These are phyloP conservation scores for Neonectria sp. DNA, from an alignment of 2,329 filamentous ascomycete species.

Conservation along the genomic window DNA sequence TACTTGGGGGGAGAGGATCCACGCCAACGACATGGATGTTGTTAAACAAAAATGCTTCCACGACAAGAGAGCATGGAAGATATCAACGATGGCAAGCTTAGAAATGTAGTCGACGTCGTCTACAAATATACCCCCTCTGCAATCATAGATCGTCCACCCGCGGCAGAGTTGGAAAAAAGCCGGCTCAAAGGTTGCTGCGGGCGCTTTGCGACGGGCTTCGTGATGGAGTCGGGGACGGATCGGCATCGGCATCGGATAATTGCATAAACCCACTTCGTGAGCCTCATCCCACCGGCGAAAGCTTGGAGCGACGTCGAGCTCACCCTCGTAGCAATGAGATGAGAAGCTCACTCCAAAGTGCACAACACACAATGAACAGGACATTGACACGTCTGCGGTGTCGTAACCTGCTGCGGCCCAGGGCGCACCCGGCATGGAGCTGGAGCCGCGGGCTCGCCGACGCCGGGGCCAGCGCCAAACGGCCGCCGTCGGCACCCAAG, in stretches of 20 bases:
- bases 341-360: slow-evolving; percentile 39
- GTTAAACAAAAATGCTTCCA: neutral
- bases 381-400: slow-evolving; percentile 47
- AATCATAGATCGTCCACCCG: slow-evolving; percentile 10
- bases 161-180: slow-evolving; percentile 15
- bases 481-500: slow-evolving; percentile 83
- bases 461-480: slow-evolving; percentile 48
- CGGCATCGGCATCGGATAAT: slow-evolving; percentile 48
- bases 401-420: slow-evolving; percentile 38
- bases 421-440: slow-evolving; percentile 26
- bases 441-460: slow-evolving; percentile 41
- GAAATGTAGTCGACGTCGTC: slow-evolving; percentile 23
- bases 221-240: slow-evolving; percentile 26
- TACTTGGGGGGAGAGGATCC: slow-evolving; percentile 17
- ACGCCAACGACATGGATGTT: slow-evolving; percentile 27
- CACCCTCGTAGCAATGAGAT: slow-evolving; percentile 35
- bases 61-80: slow-evolving; percentile 6
- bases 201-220: slow-evolving; percentile 38
- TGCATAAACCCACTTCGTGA: slow-evolving; percentile 48
- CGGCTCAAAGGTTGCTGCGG: slow-evolving; percentile 18
- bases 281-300: slow-evolving; percentile 37
- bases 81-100: slow-evolving; percentile 7
- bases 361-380: slow-evolving; percentile 51
- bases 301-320: slow-evolving; percentile 38
- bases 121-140: slow-evolving; percentile 35